These are phyloP conservation scores for Hymenoscyphus linearis DNA, from an alignment of 2,329 filamentous ascomycete genomes.

Conservation along the genomic window DNA sequence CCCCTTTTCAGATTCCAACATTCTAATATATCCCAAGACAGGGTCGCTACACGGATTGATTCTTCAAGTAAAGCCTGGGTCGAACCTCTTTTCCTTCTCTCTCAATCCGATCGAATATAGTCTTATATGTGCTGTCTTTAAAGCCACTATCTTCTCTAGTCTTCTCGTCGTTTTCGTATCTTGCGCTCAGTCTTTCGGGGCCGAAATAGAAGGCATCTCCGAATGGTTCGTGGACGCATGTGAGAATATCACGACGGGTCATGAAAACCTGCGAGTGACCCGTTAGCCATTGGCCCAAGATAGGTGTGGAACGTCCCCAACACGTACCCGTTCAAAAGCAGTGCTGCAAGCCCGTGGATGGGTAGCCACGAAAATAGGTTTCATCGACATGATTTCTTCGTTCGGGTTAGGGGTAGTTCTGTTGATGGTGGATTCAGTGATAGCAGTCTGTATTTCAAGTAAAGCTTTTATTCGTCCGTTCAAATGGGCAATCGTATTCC, in stretches of 20 bases:
- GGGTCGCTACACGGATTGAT: not conserved
- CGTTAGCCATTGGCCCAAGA: constrained; percentile 13
- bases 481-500: constrained; percentile 19
- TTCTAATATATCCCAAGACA: not conserved
- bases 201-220: constrained; percentile 96
- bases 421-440: not conserved
- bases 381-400: constrained; percentile 56
- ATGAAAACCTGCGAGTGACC: constrained; percentile 74
- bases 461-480: constrained; percentile 14
- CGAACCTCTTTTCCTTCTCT: constrained; percentile 59
- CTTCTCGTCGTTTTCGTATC: constrained; percentile 66
- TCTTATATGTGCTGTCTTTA: constrained; percentile 63
- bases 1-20: not conserved
- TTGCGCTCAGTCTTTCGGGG: constrained; percentile 74
- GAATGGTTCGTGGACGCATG: constrained; percentile 91
- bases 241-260: constrained; percentile 76
- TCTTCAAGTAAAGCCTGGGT: constrained; percentile 12
- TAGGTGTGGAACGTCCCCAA: not conserved
- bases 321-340: constrained; percentile 81
- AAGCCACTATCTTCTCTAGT: constrained; percentile 59
- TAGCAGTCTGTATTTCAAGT: constrained; percentile 29
- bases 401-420: not conserved
- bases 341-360: constrained; percentile 95
- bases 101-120: constrained; percentile 72
- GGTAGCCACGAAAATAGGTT: constrained; percentile 86